These are phyloP conservation scores for Penicillium sp. DNA, from an alignment of 2,329 filamentous ascomycete species.

Conservation along the genomic window DNA sequence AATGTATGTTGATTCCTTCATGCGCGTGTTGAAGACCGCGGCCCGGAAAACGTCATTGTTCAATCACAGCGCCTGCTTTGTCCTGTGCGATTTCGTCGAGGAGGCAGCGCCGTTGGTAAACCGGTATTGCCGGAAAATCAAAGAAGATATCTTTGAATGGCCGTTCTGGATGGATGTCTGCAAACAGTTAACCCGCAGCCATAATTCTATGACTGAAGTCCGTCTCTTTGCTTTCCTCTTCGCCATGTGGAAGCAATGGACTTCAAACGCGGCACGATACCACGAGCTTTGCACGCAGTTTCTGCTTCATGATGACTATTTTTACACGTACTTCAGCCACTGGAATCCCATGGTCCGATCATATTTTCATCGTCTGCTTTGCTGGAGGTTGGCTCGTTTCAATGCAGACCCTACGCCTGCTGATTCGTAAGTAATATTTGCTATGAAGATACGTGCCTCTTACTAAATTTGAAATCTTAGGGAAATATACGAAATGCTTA, in stretches of 20 bases:
- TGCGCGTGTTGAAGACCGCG: constrained; percentile 66
- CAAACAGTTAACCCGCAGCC: constrained; percentile 71
- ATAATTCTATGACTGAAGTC: constrained; percentile 88
- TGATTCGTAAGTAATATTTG: constrained; percentile 58
- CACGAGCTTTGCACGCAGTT: constrained; percentile 68
- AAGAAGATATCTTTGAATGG: constrained; percentile 53
- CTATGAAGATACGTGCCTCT: background rate
- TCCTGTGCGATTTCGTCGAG: constrained; percentile 86
- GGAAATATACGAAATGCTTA: constrained; percentile 65
- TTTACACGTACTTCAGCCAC: constrained; percentile 81
- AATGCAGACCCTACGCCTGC: constrained; percentile 61
- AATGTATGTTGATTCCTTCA: constrained; percentile 73
- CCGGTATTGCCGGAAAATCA: constrained; percentile 53
- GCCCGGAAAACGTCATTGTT: constrained; percentile 74
- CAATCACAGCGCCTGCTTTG: constrained; percentile 79
- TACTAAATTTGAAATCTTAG: constrained; percentile 36
- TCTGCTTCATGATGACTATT: constrained; percentile 69
- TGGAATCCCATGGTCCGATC: constrained; percentile 95
- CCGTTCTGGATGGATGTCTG: constrained; percentile 80
- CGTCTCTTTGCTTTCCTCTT: constrained; percentile 78
- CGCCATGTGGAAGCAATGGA: constrained; percentile 71
- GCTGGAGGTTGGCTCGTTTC: constrained; percentile 81
- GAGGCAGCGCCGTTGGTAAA: constrained; percentile 68
- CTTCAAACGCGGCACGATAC: constrained; percentile 64
- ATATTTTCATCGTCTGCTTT: constrained; percentile 86